phyloP scores from a whole-genome alignment of 2,329 filamentous ascomycete genomes.

The Blumeria graminis region DNA sequence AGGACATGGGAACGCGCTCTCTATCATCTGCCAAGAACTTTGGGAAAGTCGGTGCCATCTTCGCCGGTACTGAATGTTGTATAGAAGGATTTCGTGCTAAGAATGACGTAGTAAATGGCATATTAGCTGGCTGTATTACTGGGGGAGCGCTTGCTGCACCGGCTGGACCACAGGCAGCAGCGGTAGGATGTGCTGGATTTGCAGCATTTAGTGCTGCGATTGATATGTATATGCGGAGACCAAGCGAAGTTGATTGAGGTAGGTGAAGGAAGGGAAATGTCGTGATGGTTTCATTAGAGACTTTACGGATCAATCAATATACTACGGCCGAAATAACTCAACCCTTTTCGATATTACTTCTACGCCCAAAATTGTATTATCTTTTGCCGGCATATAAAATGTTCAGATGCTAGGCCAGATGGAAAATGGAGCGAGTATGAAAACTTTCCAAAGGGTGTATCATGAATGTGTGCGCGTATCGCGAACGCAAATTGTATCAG shows the following conservation, averaged over 20 bases:
- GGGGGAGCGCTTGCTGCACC: slow-evolving; percentile 70
- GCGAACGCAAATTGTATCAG: no score
- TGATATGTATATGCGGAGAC: slow-evolving; percentile 72
- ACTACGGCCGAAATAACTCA: no score
- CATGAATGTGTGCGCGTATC: no score
- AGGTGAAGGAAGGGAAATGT: background rate
- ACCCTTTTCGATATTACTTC: no score
- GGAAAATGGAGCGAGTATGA: no score
- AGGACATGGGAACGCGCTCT: slow-evolving; percentile 77
- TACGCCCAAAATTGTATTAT: no score
- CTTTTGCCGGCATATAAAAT: no score
- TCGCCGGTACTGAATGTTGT: slow-evolving; percentile 81
- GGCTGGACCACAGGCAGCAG: slow-evolving; percentile 72
- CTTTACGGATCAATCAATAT: no score
- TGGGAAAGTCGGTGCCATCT: slow-evolving; percentile 75
- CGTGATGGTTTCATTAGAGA: background rate
- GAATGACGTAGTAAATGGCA: slow-evolving; percentile 77
- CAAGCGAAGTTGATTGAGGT: slow-evolving; percentile 27
- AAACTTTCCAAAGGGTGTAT: no score
- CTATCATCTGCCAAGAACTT: slow-evolving; percentile 82
- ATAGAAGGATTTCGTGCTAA: slow-evolving; percentile 83
- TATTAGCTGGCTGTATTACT: slow-evolving; percentile 71
- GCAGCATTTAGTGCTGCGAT: slow-evolving; percentile 83
- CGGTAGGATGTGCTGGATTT: slow-evolving; percentile 75
- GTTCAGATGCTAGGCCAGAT: no score